Percentiles rank a stretch among this genome's conserved stretches.
These are phyloP conservation scores for Boletellus sp. DNA, from an alignment of 1,284 basidiomycete species.

Conservation along the genomic window DNA sequence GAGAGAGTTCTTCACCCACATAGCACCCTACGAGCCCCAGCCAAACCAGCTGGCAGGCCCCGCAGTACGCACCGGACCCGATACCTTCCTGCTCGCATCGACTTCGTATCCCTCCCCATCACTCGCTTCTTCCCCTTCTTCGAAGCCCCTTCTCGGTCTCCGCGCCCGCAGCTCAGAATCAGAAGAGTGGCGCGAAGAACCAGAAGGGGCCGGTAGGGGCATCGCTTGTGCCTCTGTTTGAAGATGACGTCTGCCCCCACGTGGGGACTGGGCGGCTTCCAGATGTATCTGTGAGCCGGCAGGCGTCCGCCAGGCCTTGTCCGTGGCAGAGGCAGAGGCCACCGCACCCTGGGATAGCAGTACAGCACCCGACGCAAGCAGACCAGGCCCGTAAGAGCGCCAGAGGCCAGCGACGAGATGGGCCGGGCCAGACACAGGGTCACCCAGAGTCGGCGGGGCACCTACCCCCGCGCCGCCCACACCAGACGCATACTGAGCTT, in stretches of 20 bases:
- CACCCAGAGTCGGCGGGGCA: conserved; percentile 46
- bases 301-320: conserved; percentile 24
- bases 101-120: conserved; percentile 61
- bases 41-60: conserved; percentile 40
- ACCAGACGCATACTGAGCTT: conserved; percentile 20
- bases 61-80: conserved; percentile 19
- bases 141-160: conserved; percentile 43
- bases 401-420: conserved; percentile 65
- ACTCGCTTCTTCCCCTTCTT: conserved; percentile 63
- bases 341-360: conserved; percentile 50
- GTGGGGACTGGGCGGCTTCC: conserved; percentile 22
- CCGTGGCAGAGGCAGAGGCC: conserved; percentile 29
- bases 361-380: conserved; percentile 63
- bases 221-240: conserved; percentile 44
- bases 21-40: conserved; percentile 30
- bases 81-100: conserved; percentile 9
- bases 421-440: conserved; percentile 60
- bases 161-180: conserved; percentile 44
- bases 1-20: background rate
- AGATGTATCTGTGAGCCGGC: conserved; percentile 26
- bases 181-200: conserved; percentile 37
- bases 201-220: conserved; percentile 35
- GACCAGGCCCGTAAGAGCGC: conserved; percentile 69
- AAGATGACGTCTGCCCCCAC: conserved; percentile 48
- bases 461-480: conserved; percentile 29